Base-by-base conservation (phyloP, 345 rosid species). In the Linum usitatissimum region DNA sequence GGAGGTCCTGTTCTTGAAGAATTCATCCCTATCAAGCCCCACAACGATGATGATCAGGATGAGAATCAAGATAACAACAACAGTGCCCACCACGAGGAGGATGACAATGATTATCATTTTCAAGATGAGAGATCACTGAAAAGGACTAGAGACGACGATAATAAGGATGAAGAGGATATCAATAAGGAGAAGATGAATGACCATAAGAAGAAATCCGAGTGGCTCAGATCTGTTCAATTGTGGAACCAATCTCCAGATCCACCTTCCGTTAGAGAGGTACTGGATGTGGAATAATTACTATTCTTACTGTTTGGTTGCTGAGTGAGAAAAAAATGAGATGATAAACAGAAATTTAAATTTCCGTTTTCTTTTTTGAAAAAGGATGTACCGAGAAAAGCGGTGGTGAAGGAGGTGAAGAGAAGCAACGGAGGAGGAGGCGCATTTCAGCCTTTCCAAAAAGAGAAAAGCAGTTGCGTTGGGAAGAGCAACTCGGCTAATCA, bases 191-290 rank as follows among this genome's bases (percentile, higher is more conserved):
- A 58, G 3, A 36, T 4, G 18, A 23, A 59, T 21, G 81, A 80
- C 51, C 69, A 55, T 30, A 85, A 75, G 68, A 83, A 75, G 80
- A 90, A 90, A 78, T 86, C 97, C 0, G 97, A 93, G 53, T 93
- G 99, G 99, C 99, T 93, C 80, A 83, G 88, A 81, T 90, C 97
- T 80, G 96, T 85, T 57, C 99, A 86, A 80, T 68, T 93, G 55
- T 93, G 97, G 99, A 84, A 87, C 51, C 92, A 78, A 18, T 78
- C 83, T 55, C 80, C 88, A 63, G 91, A 84, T 86, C 84, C 75
- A 21, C 67, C 70, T 19, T 55, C 62, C 1, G 20, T 28, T n/a
- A 73, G 73, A 59, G 80, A 78, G 78, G 91, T 85, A 65, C 9
- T 3, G 2, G 51, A 7, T 0, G 4, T 61, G 2, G 2, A 13